Conservation (phyloP, 306 rosid genomes). For the Astragalus membranaceus region DNA sequence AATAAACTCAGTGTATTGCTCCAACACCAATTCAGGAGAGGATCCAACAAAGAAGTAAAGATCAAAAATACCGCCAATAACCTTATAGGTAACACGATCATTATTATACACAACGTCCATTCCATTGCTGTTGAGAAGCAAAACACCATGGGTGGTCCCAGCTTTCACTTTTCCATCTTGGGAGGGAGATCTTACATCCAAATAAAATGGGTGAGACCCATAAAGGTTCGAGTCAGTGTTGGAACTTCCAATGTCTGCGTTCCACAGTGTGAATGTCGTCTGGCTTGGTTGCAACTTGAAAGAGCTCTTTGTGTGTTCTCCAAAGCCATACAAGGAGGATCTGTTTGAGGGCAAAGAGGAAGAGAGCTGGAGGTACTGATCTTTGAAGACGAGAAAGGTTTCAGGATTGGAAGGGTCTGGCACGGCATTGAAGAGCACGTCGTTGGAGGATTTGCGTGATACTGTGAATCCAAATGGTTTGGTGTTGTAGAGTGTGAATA, state of each 20-base stretch:
- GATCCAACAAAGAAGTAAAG: conserved; percentile 69
- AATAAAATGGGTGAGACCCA: conserved; percentile 84
- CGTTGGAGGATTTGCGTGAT: conserved; percentile 53
- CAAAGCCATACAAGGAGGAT: conserved; percentile 61
- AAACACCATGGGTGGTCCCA: conserved; percentile 71
- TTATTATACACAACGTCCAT: conserved; percentile 69
- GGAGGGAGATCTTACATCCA: conserved; percentile 56
- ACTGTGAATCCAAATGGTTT: conserved; percentile 69
- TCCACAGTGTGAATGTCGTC: conserved; percentile 63
- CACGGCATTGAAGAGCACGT: conserved; percentile 47
- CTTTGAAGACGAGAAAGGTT: conserved; percentile 57
- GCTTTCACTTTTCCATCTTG: conserved; percentile 30
- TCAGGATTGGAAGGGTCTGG: conserved; percentile 31
- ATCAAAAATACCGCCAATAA: conserved; percentile 74
- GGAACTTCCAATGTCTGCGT: conserved; percentile 38
- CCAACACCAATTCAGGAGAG: conserved; percentile 56
- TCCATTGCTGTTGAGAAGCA: conserved; percentile 69
- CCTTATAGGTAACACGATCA: conserved; percentile 56
- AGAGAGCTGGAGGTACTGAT: conserved; percentile 67
- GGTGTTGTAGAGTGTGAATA: conserved; percentile 57
- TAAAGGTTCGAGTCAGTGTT: conserved; percentile 55
- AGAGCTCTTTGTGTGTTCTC: conserved; percentile 67
- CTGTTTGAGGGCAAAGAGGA: conserved; percentile 48
- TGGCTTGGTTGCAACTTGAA: conserved; percentile 46
- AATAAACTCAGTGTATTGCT: conserved; percentile 68